Base-by-base conservation (phyloP, 2,329 filamentous ascomycete species). In the Phoma herbarum region DNA sequence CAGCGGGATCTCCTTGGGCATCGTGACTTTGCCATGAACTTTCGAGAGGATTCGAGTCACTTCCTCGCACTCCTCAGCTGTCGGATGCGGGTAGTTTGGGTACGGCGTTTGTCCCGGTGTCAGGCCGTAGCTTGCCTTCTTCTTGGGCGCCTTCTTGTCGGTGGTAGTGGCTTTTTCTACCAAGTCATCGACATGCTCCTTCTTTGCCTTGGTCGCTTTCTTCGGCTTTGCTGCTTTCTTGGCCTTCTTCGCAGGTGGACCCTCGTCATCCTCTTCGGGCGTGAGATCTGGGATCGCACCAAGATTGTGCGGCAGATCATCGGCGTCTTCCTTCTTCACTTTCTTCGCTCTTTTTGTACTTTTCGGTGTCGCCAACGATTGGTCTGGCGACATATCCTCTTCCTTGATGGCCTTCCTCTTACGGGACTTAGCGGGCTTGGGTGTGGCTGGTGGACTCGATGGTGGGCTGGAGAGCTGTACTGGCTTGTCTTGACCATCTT, bases 1-100 rank as follows among this genome's bases (percentile, higher is more conserved):
- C 4, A 85, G 80, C 1, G 90, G 89, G 9, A 93, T 86, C 1
- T 82, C 84, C n/a, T 85, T 80, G 0, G 92, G 92, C 1, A 85
- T 82, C 45, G 80, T 80, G 14, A 89, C 83, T 52, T 86, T 81
- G 1, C 90, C 90, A 68, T 96, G 91, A 0, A 86, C 74, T 12
- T 82, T 80, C 1, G 86, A 84, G 0, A 96, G 83, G 2, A 94
- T 79, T 1, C 81, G 78, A 54, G 87, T 85, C 4, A 94, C 89
- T 67, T 89, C 83, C 62, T 88, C 82, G 70, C 91, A 93, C 66
- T 91, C 86, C 49, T 87, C 85, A 0, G 82, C 68, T 0, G 88
- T 92, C 0, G 92, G 92, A 54, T 82, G 84, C 2, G 75, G 66
- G 74, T 86, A 89, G 56, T 88, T 81, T 0, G 90, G 90, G 63